phyloP scores from a whole-genome alignment of 352 stramenopile genomes.

The Aphanomyces euteiches region DNA sequence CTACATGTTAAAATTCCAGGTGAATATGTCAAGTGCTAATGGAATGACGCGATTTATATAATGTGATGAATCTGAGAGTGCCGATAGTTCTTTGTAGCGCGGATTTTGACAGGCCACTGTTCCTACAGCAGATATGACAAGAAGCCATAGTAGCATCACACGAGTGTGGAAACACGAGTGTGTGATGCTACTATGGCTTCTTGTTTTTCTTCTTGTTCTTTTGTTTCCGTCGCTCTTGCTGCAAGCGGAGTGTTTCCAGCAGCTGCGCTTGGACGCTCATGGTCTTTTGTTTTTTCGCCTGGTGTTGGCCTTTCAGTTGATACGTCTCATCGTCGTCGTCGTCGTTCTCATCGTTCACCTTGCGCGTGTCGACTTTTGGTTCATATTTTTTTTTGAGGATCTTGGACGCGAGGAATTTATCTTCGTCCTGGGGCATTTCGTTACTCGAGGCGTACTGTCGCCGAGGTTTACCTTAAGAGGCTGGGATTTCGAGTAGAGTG shows the following conservation, averaged over 20 bases:
- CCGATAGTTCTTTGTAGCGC: no score
- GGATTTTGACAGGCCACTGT: no score
- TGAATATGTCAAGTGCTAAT: no score
- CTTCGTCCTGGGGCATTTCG: slow-evolving; percentile 21
- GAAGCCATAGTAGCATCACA: no score
- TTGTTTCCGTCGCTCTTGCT: slow-evolving; percentile 23
- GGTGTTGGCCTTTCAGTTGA: neutral
- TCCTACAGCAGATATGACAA: no score
- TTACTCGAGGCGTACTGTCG: neutral
- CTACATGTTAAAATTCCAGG: no score
- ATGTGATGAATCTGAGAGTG: no score
- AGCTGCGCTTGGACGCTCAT: slow-evolving; percentile 22
- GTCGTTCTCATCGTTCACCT: neutral
- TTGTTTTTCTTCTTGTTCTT: slow-evolving; percentile 31
- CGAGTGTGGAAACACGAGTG: no score
- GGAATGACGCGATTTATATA: no score
- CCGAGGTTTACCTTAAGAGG: neutral
- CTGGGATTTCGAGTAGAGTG: slow-evolving; percentile 19
- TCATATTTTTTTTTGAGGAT: slow-evolving; percentile 29
- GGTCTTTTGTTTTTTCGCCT: slow-evolving; percentile 16
- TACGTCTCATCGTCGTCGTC: slow-evolving; percentile 9
- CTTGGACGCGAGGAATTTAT: slow-evolving; percentile 29
- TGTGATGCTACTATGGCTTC: slow-evolving; percentile 3
- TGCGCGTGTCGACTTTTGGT: neutral
- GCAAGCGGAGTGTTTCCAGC: slow-evolving; percentile 15